These are phyloP conservation scores for Boletus rubescentipes DNA, from an alignment of 768 basidiomycete genomes.

Conservation along the genomic window DNA sequence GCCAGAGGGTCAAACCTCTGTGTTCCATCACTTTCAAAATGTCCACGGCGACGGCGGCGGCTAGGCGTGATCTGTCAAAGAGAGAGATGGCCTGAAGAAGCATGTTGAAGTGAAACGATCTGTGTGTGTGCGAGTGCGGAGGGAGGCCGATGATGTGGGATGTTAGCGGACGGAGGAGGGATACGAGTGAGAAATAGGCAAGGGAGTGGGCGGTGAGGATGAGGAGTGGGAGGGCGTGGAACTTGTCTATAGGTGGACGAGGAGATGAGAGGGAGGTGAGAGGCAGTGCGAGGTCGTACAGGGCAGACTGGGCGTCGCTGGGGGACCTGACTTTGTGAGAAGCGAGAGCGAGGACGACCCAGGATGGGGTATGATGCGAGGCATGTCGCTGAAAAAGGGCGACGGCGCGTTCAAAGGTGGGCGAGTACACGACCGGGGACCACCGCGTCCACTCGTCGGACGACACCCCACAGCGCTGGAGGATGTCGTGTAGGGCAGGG, in stretches of 20 bases:
- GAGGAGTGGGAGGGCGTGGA: conserved; percentile 10
- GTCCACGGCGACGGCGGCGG: conserved; percentile 39
- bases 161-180: conserved; percentile 46
- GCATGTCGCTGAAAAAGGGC: conserved; percentile 13
- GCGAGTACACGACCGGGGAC: conserved; percentile 36
- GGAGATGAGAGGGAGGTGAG: conserved; percentile 36
- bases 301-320: conserved; percentile 42
- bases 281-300: conserved; percentile 43
- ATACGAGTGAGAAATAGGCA: conserved; percentile 46
- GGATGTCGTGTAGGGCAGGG: conserved; percentile 17
- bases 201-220: conserved; percentile 43
- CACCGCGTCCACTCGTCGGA: conserved; percentile 41
- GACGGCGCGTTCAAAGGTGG: conserved; percentile 36
- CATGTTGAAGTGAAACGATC: conserved; percentile 47
- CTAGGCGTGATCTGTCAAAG: conserved; percentile 40
- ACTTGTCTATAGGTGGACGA: conserved; percentile 9
- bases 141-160: conserved; percentile 40
- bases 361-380: conserved; percentile 39
- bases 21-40: conserved; percentile 49
- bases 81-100: conserved; percentile 52
- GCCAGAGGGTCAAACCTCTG: conserved; percentile 40
- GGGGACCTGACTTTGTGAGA: conserved; percentile 46
- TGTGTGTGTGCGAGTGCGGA: conserved; percentile 10
- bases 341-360: conserved; percentile 55
- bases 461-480: conserved; percentile 34